Evolutionary conservation across 1,284 basidiomycete species (phyloP).

Genomic region (Irpex sp.): DNA sequence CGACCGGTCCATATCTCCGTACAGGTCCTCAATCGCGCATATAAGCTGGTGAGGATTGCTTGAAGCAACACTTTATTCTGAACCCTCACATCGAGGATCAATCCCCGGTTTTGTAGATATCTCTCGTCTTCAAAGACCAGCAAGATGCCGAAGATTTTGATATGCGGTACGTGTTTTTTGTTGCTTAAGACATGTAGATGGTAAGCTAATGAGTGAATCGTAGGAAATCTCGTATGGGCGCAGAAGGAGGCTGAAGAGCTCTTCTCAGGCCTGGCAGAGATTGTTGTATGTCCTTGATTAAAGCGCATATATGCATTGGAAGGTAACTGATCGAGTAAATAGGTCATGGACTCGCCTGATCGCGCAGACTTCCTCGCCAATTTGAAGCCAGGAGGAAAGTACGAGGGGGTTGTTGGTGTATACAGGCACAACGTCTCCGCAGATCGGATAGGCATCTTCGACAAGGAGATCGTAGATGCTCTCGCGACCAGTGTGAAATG

Average conservation of each 20-base stretch:
- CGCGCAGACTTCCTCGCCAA: conserved; percentile 69
- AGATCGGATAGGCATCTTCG: conserved; percentile 73
- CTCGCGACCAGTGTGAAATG: conserved; percentile 72
- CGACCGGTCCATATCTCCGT: not conserved
- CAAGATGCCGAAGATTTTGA: conserved; percentile 19
- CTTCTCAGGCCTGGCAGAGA: conserved; percentile 65
- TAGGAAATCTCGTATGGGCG: conserved; percentile 78
- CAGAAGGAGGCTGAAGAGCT: conserved; percentile 69
- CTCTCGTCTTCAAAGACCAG: not conserved
- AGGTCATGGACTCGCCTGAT: conserved; percentile 55
- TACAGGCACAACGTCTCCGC: conserved; percentile 74
- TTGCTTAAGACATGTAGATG: not conserved
- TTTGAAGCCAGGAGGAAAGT: conserved; percentile 67
- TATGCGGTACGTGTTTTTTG: conserved; percentile 15
- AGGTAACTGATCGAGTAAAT: not conserved
- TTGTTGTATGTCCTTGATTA: conserved; percentile 56
- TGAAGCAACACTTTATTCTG: not conserved
- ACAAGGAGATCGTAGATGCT: conserved; percentile 70
- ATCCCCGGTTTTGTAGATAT: not conserved
- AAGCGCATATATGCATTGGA: not conserved
- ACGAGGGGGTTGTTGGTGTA: conserved; percentile 71
- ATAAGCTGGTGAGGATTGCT: not conserved
- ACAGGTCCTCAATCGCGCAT: not conserved
- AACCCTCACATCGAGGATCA: not conserved
- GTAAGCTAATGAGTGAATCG: not conserved